Conservation (phyloP, 2,329 filamentous ascomycete species). For the Monilinia vaccinii-corymbosi region DNA sequence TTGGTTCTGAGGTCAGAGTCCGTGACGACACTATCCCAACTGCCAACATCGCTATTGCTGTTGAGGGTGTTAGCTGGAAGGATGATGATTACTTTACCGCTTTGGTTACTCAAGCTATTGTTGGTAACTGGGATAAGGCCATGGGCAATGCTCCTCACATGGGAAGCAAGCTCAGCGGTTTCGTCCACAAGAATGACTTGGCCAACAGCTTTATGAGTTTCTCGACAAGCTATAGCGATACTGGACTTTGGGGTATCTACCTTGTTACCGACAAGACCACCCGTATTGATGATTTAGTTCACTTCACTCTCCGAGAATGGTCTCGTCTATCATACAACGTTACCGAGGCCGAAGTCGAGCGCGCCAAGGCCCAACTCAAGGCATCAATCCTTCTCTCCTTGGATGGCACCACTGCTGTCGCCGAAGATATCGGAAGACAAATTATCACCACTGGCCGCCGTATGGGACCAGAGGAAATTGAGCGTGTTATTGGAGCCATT, state of each 20-base stretch:
- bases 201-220: slow-evolving; percentile 99
- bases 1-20: slow-evolving; percentile 91
- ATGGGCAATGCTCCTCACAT: slow-evolving; percentile 97
- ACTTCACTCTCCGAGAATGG: slow-evolving; percentile 98
- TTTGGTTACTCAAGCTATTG: slow-evolving; percentile 93
- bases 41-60: slow-evolving; percentile 95
- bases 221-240: slow-evolving; percentile 98
- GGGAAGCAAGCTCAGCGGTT: slow-evolving; percentile 94
- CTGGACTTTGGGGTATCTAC: slow-evolving; percentile 99
- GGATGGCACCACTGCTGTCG: slow-evolving; percentile 92
- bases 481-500: slow-evolving; percentile 80
- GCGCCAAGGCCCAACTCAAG: slow-evolving; percentile 98
- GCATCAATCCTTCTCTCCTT: slow-evolving; percentile 94
- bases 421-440: slow-evolving; percentile 97
- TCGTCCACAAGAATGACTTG: slow-evolving; percentile 87
- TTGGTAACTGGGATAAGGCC: slow-evolving; percentile 98
- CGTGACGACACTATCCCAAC: slow-evolving; percentile 94
- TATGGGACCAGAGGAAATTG: slow-evolving; percentile 86
- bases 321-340: slow-evolving; percentile 87
- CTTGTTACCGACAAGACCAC: slow-evolving; percentile 85
- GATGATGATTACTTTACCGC: slow-evolving; percentile 99
- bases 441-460: slow-evolving; percentile 94
- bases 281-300: slow-evolving; percentile 85
- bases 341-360: slow-evolving; percentile 84
- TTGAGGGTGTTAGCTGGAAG: slow-evolving; percentile 99